Evolutionary conservation across 306 rosid species (phyloP).

Genomic region (Rosa lucieae): DNA sequence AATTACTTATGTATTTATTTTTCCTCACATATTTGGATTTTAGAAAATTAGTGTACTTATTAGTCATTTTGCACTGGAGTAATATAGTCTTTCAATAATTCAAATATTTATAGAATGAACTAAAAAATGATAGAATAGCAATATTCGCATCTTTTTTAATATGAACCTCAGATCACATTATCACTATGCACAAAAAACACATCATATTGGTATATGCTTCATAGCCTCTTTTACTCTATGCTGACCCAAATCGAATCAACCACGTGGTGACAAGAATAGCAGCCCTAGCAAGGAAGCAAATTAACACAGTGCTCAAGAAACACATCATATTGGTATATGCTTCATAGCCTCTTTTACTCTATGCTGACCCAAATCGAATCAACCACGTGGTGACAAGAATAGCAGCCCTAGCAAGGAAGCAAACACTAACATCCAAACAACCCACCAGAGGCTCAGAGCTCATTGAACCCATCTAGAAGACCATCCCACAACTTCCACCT

Average conservation of each 20-base stretch:
- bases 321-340: neutral
- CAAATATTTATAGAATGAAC: too few species aligned
- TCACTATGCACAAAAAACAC: neutral
- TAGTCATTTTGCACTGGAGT: too few species aligned
- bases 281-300: conserved; percentile 20
- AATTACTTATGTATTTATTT: too few species aligned
- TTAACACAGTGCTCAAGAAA: neutral
- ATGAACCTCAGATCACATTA: too few species aligned
- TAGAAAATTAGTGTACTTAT: too few species aligned
- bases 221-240: neutral
- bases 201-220: neutral
- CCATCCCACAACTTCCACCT: neutral
- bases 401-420: conserved; percentile 24
- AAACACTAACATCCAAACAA: conserved; percentile 5
- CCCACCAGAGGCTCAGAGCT: neutral
- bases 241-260: conserved; percentile 16
- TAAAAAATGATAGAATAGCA: too few species aligned
- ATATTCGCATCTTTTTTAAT: too few species aligned
- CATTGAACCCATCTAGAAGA: conserved; percentile 30
- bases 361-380: neutral
- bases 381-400: conserved; percentile 35
- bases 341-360: neutral
- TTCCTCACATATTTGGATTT: too few species aligned
- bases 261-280: conserved; percentile 30
- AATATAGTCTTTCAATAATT: too few species aligned